Conservation (phyloP, 2,329 filamentous ascomycete genomes). For the Calonectria pseudoreteaudii region DNA sequence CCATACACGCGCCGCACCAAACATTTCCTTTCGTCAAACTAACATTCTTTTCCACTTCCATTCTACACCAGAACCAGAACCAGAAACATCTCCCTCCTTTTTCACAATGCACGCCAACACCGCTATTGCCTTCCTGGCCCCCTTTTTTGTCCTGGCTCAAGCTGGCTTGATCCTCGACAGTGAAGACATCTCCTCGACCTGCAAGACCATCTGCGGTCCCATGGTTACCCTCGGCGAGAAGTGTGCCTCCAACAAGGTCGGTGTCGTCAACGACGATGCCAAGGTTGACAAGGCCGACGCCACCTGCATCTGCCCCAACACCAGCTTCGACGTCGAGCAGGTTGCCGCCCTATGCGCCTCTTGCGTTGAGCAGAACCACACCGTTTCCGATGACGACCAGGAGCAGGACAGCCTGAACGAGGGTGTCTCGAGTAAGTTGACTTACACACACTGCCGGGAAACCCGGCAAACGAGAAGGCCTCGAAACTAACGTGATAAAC, state of each 20-base stretch:
- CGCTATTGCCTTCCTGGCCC: not conserved
- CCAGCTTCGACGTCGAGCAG: not conserved
- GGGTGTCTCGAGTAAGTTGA: not conserved
- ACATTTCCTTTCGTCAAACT: not conserved
- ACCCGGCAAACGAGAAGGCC: not conserved
- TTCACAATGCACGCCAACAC: not conserved
- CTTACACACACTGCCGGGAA: not conserved
- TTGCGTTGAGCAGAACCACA: not conserved
- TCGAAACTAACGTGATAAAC: not conserved
- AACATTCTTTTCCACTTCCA: not conserved
- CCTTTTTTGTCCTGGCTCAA: not conserved
- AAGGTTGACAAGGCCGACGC: not conserved
- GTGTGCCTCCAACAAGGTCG: slow-evolving; percentile 4
- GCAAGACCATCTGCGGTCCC: slow-evolving; percentile 1
- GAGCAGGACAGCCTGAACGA: not conserved
- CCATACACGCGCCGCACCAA: not conserved
- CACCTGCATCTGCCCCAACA: slow-evolving; percentile 5
- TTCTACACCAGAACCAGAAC: not conserved
- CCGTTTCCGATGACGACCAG: not conserved
- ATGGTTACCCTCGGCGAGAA: not conserved
- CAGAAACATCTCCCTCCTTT: not conserved
- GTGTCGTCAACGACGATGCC: not conserved
- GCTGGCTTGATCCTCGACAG: slow-evolving; percentile 6
- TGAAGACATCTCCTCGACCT: not conserved
- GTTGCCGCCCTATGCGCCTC: not conserved